Evolutionary conservation across 441 rosid genomes (phyloP), one percentile per base, ranked within the genome.

Genomic region (Eugenia klotzschiana): DNA sequence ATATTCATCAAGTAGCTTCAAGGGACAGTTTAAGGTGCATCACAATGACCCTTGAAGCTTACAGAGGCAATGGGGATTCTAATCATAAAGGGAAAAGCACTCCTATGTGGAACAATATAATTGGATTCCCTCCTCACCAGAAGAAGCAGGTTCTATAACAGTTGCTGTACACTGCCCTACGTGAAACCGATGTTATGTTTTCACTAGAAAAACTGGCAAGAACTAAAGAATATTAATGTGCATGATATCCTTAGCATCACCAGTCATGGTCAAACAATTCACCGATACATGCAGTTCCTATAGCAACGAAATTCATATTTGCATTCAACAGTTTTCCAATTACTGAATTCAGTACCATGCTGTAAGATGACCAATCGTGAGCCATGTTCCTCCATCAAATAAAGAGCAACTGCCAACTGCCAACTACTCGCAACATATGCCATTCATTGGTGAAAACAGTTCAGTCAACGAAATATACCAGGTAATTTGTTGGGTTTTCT

Each of bases 401-500:
- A 37, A 69, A 69, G 25, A 33, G 77, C 25, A 37, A 69, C 20
- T 69, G 77, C 49, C 25, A 69, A 69, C 77, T 20, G 37, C 77
- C 77, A 33, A 64, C 77, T 69, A 69, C 77, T 37, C 4, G 15
- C 77, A 69, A 37, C 77, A 37, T 37, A 69, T 40, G 15, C 77
- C 77, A 20, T 33, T 33, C 23, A 69, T 69, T 37, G 33, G 46
- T 69, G 15, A 69, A 69, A 69, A 46, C 49, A 37, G 46, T 37
- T 69, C 46, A 20, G 77, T 37, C 25, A 20, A 69, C 25, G 22
- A 49, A 53, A 57, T 16, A n/a, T 92, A 96, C 99, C 99, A 69
- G 98, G 99, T 64, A 96, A 84, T 90, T 96, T 95, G 27, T 94
- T 91, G 87, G 99, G 99, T 90, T 96, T 96, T 89, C 99, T 94